These are phyloP conservation scores for Candida adriatica DNA, from an alignment of 805 yeast genomes.

Conservation along the genomic window DNA sequence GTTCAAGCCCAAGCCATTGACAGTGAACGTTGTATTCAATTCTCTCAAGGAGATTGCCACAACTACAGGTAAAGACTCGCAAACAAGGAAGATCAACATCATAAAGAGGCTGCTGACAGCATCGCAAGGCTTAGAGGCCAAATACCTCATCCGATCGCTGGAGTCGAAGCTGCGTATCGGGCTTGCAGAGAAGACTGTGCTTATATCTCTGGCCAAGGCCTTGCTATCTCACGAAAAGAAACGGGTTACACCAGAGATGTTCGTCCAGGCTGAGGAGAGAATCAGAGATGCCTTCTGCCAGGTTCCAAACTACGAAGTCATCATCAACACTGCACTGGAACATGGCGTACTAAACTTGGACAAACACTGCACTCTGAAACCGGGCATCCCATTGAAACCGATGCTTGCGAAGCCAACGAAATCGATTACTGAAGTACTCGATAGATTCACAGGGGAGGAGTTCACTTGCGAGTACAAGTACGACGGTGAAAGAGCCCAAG, in stretches of 20 bases:
- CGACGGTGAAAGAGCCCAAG: slow-evolving; percentile 97
- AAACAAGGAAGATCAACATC: slow-evolving; percentile 64
- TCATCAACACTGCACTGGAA: slow-evolving; percentile 58
- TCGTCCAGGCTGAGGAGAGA: slow-evolving; percentile 65
- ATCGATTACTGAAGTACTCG: slow-evolving; percentile 84
- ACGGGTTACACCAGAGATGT: slow-evolving; percentile 32
- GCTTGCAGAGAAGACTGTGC: slow-evolving; percentile 87
- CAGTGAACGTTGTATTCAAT: slow-evolving; percentile 65
- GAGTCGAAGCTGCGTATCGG: slow-evolving; percentile 94
- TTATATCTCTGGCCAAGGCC: slow-evolving; percentile 80
- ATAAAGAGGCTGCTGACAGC: slow-evolving; percentile 83
- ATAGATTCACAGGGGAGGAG: slow-evolving; percentile 73
- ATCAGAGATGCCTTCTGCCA: slow-evolving; percentile 84
- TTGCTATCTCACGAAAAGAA: slow-evolving; percentile 54
- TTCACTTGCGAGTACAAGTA: slow-evolving; percentile 96
- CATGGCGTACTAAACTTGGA: slow-evolving; percentile 62
- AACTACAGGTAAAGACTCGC: slow-evolving; percentile 75
- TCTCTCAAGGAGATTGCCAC: slow-evolving; percentile 72
- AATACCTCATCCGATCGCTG: slow-evolving; percentile 78
- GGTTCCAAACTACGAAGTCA: slow-evolving; percentile 80
- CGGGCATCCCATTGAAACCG: slow-evolving; percentile 94
- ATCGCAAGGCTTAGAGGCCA: slow-evolving; percentile 82
- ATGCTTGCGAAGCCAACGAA: slow-evolving; percentile 98
- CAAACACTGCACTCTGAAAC: slow-evolving; percentile 67
- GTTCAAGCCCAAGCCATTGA: slow-evolving; percentile 85